Base-by-base conservation (phyloP, 805 yeast genomes). In the Naumovozyma dairenensis region DNA sequence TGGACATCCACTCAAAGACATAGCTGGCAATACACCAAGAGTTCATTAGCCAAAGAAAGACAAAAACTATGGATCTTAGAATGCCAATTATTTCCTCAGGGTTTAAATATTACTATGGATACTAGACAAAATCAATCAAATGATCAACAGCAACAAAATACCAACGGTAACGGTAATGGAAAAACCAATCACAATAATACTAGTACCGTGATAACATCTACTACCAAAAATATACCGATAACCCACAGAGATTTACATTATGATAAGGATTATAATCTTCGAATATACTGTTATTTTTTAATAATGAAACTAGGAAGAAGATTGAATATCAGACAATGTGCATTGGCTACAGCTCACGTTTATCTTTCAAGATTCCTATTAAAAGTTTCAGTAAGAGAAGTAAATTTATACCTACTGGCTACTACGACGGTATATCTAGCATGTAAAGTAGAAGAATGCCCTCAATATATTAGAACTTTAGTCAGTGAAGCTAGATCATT, bases 361-460 rank as follows among this genome's bases (percentile, higher is more conserved):
- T 92, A 84, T 47, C 53, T 86, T 15, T 66, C 80, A n/a, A 57
- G 98, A 29, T 85, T 89, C 48, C 63, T 86, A 28, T 71, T 82
- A 2, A 67, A 71, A 29, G 87, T 77, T 0, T 74, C 84, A 9
- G 59, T 85, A 10, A 74, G 79, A 43, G 98, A 92, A 53, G 71
- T 86, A 36, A 92, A 92, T 51, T 63, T 82, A 1, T 89, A 86
- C 50, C 59, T 86, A 27, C 58, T 87, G 35, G 79, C 85, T 8
- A 76, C 98, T 1, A 77, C 97, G 0, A 77, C 92, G 44, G 67
- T 89, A 2, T 92, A 92, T 49, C 67, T 92, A 20, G 87, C 96
- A 0, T 81, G 96, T 61, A 89, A 92, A 53, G 80, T 86, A 21
- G 97, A 92, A 55, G 98, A 92, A 57, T 80, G 84, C 46, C 97